Percentiles rank a stretch among this genome's conserved stretches.
Evolutionary conservation across 2,329 filamentous ascomycete genomes (phyloP).

Genomic region (Monosporascus ibericus): DNA sequence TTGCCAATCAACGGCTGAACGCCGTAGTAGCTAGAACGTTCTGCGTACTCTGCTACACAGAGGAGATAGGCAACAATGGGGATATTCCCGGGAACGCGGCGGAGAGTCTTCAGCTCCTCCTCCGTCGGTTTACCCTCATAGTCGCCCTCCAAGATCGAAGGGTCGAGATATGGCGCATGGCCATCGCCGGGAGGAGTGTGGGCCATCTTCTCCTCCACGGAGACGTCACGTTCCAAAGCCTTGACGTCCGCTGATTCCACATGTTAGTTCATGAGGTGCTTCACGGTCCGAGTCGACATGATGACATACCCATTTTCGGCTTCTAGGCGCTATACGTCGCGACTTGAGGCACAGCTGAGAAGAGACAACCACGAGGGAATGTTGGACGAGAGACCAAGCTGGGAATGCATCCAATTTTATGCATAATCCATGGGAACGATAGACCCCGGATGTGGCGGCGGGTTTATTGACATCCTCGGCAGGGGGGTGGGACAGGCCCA

Average conservation of each 20-base stretch:
- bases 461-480: not conserved
- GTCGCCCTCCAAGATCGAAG: constrained; percentile 18
- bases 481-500: not conserved
- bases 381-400: not conserved
- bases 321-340: not conserved
- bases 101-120: constrained; percentile 34
- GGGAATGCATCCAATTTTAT: not conserved
- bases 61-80: constrained; percentile 49
- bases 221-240: constrained; percentile 11
- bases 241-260: constrained; percentile 7
- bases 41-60: constrained; percentile 50
- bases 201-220: constrained; percentile 16
- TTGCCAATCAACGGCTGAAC: constrained; percentile 50
- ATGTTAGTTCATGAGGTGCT: not conserved
- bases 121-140: constrained; percentile 36
- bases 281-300: not conserved
- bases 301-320: not conserved
- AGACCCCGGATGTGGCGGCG: not conserved
- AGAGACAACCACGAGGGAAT: not conserved
- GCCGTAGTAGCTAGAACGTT: constrained; percentile 22
- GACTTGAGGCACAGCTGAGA: not conserved
- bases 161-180: constrained; percentile 20
- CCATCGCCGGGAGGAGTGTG: constrained; percentile 14
- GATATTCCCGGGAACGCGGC: constrained; percentile 40
- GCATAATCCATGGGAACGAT: not conserved